phyloP scores from a whole-genome alignment of 2,329 filamentous ascomycete genomes.

The Alternaria burnsii region DNA sequence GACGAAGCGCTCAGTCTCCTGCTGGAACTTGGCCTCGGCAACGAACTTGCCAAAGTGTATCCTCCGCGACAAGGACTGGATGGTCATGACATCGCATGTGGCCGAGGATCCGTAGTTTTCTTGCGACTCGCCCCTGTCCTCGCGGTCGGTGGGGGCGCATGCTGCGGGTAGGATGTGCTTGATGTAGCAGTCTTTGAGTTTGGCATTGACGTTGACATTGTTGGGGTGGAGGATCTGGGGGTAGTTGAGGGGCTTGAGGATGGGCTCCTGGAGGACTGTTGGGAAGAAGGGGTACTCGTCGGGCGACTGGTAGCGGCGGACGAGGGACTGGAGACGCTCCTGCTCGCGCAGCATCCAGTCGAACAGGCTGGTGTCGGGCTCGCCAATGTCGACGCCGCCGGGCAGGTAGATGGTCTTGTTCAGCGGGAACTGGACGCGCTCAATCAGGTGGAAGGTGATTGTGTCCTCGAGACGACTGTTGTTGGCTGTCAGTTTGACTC shows the following conservation, averaged over 20 bases:
- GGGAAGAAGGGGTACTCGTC: slow-evolving; percentile 99
- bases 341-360: slow-evolving; percentile 94
- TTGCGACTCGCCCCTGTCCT: slow-evolving; percentile 82
- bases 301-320: slow-evolving; percentile 93
- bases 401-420: slow-evolving; percentile 87
- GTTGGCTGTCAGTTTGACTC: slow-evolving; percentile 21
- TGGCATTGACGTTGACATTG: slow-evolving; percentile 86
- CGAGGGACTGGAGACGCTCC: slow-evolving; percentile 88
- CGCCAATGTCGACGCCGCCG: slow-evolving; percentile 80
- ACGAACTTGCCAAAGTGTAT: slow-evolving; percentile 99
- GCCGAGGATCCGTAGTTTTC: slow-evolving; percentile 97
- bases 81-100: slow-evolving; percentile 86
- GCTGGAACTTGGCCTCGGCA: slow-evolving; percentile 91
- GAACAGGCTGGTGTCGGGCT: slow-evolving; percentile 78
- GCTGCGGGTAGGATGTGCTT: slow-evolving; percentile 82
- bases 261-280: slow-evolving; percentile 76
- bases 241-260: slow-evolving; percentile 89
- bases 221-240: slow-evolving; percentile 88
- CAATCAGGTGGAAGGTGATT: slow-evolving; percentile 95
- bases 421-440: slow-evolving; percentile 95
- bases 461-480: slow-evolving; percentile 92
- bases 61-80: slow-evolving; percentile 87
- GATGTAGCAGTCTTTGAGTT: slow-evolving; percentile 87
- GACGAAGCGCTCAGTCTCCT: slow-evolving; percentile 82
- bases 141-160: slow-evolving; percentile 78